Evolutionary conservation across 1,284 basidiomycete genomes (phyloP), one percentile per base, ranked within the genome.

Genomic region (Polyporus tsugae): DNA sequence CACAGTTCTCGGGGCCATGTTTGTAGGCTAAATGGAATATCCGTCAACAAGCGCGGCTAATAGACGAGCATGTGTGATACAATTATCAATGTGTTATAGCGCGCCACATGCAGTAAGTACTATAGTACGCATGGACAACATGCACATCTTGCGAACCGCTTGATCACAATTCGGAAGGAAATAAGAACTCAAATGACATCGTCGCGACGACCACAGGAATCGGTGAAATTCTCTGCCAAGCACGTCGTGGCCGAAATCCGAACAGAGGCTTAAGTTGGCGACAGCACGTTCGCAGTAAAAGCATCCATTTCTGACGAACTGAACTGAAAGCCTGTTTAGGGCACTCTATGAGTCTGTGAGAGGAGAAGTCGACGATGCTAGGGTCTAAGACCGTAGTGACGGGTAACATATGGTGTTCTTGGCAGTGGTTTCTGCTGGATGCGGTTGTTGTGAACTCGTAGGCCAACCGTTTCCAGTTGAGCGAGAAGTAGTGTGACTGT

Each of bases 1-100:
- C 52, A 55, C 6, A 17, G 52, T 55, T 2, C 52, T 29, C 52
- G 33, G 13, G 33, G 33, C 29, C 25, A 33, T 53, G 11, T 29
- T 53, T 25, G 52, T 19, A 55, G 52, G 52, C 52, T 55, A 35
- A 55, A 33, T 19, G 29, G 52, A 33, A 55, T 6, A 55, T 55
- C 52, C 52, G 25, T 15, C 15, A 19, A 7, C 13, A 55, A 35
- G 52, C 52, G 29, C 25, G 17, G 52, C 7, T 7, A 39, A 39
- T 4, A 39, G 9, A 39, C 29, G 29, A 29, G 29, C 29, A 29
- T 29, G 29, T n/a, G n/a, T n/a, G n/a, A n/a, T n/a, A n/a, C n/a
- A n/a, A n/a, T n/a, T n/a, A n/a, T 11, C n/a, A 25, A 15, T 15
- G 15, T 41, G 39, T 6, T 11, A 41, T 11, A 6, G 2, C 2